Evolutionary conservation across 768 basidiomycete species (phyloP).

Genomic region (Rubroboletus pulcherrimus): DNA sequence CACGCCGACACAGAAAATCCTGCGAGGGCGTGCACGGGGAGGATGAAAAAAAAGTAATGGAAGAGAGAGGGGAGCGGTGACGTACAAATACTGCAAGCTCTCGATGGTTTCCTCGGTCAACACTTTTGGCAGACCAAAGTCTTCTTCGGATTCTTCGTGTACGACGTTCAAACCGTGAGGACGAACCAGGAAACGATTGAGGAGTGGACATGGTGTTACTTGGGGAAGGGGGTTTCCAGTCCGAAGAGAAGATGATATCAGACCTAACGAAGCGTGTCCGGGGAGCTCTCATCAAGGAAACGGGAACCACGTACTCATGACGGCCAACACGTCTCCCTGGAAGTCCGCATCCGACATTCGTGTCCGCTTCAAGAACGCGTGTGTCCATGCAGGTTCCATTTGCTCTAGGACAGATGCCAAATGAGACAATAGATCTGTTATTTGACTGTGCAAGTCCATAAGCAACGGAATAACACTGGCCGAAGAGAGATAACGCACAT

Average conservation of each 20-base stretch:
- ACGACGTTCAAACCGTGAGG: constrained; percentile 65
- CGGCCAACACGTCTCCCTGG: constrained; percentile 80
- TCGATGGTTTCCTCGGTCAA: constrained; percentile 71
- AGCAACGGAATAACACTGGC: not conserved
- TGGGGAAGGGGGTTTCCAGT: constrained; percentile 77
- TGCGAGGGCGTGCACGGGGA: constrained; percentile 16
- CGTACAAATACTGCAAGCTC: constrained; percentile 77
- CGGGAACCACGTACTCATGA: constrained; percentile 53
- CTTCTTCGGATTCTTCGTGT: constrained; percentile 66
- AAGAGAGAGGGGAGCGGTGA: constrained; percentile 10
- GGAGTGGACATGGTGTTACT: constrained; percentile 74
- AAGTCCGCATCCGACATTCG: constrained; percentile 76
- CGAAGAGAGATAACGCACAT: constrained; percentile 40
- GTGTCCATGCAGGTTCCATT: constrained; percentile 73
- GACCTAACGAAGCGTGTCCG: constrained; percentile 37
- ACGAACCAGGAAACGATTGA: constrained; percentile 43
- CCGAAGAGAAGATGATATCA: constrained; percentile 73
- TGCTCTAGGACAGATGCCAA: constrained; percentile 69
- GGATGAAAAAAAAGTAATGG: not conserved
- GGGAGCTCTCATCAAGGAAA: not conserved
- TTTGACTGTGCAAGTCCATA: constrained; percentile 45
- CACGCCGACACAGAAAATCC: constrained; percentile 70
- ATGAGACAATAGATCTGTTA: constrained; percentile 66
- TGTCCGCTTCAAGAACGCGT: constrained; percentile 70
- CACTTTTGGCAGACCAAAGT: constrained; percentile 66